Conservation (phyloP, 2,329 filamentous ascomycete species). For the Blumeriella jaapii region DNA sequence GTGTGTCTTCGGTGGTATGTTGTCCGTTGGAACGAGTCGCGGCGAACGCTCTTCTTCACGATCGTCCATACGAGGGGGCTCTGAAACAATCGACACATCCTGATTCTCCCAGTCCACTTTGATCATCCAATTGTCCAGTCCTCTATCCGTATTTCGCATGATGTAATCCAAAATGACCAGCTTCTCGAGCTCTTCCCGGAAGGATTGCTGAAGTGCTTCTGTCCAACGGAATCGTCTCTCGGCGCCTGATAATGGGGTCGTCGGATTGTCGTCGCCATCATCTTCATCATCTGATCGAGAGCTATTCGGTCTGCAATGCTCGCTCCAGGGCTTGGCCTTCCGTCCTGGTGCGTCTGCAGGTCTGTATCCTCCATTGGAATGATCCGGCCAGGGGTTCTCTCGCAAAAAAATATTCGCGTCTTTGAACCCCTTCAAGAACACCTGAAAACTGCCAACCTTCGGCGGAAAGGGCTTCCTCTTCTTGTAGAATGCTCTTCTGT, state of each 20-base stretch:
- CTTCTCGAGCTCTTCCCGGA: conserved; percentile 92
- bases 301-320: conserved; percentile 59
- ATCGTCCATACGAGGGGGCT: conserved; percentile 58
- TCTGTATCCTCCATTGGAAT: conserved; percentile 53
- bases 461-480: conserved; percentile 78
- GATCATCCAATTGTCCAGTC: conserved; percentile 99
- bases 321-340: conserved; percentile 65
- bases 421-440: conserved; percentile 93
- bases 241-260: conserved; percentile 14
- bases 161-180: conserved; percentile 97
- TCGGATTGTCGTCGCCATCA: conserved; percentile 40
- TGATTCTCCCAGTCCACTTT: conserved; percentile 81
- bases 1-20: conserved; percentile 32
- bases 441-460: conserved; percentile 92
- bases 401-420: conserved; percentile 92
- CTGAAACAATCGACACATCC: conserved; percentile 74
- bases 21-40: conserved; percentile 27
- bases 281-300: conserved; percentile 45
- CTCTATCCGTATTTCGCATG: conserved; percentile 96
- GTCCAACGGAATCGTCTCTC: conserved; percentile 64
- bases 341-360: conserved; percentile 54
- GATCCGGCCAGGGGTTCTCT: conserved; percentile 95
- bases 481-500: conserved; percentile 74
- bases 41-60: conserved; percentile 41
- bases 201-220: conserved; percentile 75